Evolutionary conservation across 306 rosid genomes (phyloP).

Genomic region (Cucurbita ficifolia): DNA sequence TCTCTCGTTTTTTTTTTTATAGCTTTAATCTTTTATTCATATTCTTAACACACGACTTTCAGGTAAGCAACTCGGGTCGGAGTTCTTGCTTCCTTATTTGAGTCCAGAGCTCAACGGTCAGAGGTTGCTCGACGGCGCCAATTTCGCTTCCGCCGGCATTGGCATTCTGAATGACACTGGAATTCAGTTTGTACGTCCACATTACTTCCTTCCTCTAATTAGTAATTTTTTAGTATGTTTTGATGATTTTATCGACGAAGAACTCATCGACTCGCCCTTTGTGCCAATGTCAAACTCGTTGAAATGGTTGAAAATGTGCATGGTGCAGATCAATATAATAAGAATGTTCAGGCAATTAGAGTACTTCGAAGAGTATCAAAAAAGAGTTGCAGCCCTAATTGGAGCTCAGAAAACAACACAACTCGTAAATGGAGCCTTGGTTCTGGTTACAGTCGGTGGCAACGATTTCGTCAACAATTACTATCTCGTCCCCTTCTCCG

Average conservation of each 20-base stretch:
- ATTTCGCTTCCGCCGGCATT: conserved; percentile 89
- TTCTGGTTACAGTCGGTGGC: conserved; percentile 66
- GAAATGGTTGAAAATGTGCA: neutral
- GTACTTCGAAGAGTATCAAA: conserved; percentile 45
- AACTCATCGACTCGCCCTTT: no score
- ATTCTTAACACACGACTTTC: neutral
- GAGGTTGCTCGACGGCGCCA: conserved; percentile 62
- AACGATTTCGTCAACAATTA: conserved; percentile 83
- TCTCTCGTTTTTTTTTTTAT: no score
- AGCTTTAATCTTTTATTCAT: neutral
- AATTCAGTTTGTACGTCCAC: conserved; percentile 44
- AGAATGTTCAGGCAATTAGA: conserved; percentile 45
- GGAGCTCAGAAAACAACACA: conserved; percentile 23
- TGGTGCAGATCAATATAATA: conserved; percentile 46
- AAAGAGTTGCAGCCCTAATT: conserved; percentile 28
- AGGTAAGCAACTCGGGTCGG: conserved; percentile 58
- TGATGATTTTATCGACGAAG: no score
- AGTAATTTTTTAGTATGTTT: no score
- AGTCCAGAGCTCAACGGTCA: conserved; percentile 43
- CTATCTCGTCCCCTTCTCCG: conserved; percentile 60
- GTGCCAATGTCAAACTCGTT: no score
- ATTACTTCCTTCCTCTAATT: neutral
- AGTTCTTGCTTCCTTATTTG: conserved; percentile 51
- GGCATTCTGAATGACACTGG: conserved; percentile 91
- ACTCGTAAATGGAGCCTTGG: conserved; percentile 32